Evolutionary conservation across 208 protist genomes (phyloP).

Genomic region (Leishmania tarentolae): DNA sequence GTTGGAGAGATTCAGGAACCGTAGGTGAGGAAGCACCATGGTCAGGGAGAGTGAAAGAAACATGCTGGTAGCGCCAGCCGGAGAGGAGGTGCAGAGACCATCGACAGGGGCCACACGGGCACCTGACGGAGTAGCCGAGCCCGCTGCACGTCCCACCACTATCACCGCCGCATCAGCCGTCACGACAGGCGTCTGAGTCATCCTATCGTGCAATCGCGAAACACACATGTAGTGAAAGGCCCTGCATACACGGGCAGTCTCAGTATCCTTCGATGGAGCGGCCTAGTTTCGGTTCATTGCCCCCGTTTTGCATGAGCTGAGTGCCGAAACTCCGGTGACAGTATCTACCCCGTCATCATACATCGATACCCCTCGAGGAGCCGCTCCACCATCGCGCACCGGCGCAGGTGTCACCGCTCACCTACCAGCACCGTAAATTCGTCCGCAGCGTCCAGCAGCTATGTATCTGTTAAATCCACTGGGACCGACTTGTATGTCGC

Average conservation of each 20-base stretch:
- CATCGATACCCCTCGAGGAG: constrained; percentile 12
- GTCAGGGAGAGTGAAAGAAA: constrained; percentile 2
- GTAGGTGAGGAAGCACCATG: constrained; percentile 13
- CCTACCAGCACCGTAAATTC: constrained; percentile 13
- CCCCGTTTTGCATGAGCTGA: background rate
- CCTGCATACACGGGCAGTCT: background rate
- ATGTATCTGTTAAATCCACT: background rate
- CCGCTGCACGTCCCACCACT: background rate
- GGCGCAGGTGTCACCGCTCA: constrained; percentile 9
- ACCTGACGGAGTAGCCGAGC: background rate
- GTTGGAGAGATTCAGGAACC: constrained; percentile 26
- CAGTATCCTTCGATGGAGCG: no score
- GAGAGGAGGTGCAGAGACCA: background rate
- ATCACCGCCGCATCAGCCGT: background rate
- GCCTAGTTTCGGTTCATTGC: background rate
- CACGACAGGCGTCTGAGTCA: background rate
- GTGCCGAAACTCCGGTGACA: constrained; percentile 4
- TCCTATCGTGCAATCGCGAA: constrained; percentile 9
- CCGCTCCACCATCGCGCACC: constrained; percentile 22
- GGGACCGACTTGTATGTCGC: background rate
- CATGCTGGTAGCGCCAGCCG: background rate
- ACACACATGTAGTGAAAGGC: constrained; percentile 12
- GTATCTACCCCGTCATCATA: constrained; percentile 15
- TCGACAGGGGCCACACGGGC: constrained; percentile 11
- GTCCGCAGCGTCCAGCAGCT: background rate